A percentile compares a stretch with the other conserved stretches of the same genome.
Conservation (phyloP, 2,329 filamentous ascomycete genomes). For the Beauveria australis region DNA sequence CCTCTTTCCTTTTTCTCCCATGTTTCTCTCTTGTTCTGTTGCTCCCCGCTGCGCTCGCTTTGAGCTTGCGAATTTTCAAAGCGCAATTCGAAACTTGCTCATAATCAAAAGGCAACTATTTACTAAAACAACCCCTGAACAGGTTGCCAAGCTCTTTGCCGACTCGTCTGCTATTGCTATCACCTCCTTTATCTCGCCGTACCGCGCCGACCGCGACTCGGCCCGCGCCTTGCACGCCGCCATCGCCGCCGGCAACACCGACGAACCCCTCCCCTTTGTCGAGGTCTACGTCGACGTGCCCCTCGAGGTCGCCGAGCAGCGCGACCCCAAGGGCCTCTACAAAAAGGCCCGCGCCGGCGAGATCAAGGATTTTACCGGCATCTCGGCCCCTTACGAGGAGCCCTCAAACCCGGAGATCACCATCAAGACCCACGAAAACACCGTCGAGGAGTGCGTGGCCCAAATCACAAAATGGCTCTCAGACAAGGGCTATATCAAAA, state of each 20-base stretch:
- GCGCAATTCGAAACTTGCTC: neutral
- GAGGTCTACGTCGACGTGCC: constrained; percentile 92
- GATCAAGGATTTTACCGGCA: constrained; percentile 96
- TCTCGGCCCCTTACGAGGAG: constrained; percentile 90
- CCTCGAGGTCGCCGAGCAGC: constrained; percentile 83
- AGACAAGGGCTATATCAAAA: constrained; percentile 47
- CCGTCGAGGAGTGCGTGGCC: constrained; percentile 79
- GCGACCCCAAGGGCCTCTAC: constrained; percentile 95
- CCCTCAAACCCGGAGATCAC: constrained; percentile 80
- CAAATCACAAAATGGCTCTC: constrained; percentile 77
- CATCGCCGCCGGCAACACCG: constrained; percentile 31
- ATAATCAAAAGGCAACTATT: constrained; percentile 25
- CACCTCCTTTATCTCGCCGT: constrained; percentile 95
- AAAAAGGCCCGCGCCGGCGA: constrained; percentile 91
- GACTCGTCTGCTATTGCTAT: constrained; percentile 82
- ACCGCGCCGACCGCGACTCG: constrained; percentile 74
- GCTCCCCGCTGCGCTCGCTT: neutral
- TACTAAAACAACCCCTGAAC: neutral
- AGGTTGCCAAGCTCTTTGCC: constrained; percentile 88
- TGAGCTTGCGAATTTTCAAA: neutral
- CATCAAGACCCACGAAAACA: constrained; percentile 72
- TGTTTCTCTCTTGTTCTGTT: neutral
- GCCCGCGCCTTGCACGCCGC: constrained; percentile 73
- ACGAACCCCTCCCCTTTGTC: constrained; percentile 74
- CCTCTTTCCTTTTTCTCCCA: neutral